These are phyloP conservation scores for Castanea mollissima DNA, from an alignment of 306 rosid genomes.

Conservation along the genomic window DNA sequence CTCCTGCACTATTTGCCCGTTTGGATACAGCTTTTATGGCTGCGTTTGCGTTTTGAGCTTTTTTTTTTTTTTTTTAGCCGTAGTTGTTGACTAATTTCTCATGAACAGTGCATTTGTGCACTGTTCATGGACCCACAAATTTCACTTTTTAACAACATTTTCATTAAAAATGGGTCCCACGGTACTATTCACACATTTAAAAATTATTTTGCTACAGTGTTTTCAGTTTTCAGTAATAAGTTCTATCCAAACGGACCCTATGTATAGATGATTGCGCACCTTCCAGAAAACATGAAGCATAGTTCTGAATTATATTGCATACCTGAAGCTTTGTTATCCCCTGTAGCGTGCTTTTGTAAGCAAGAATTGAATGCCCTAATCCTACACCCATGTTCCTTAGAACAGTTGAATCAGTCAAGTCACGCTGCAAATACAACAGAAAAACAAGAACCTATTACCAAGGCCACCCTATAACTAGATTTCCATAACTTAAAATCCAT, in stretches of 20 bases:
- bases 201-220: too few species aligned
- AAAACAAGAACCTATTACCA: constrained; percentile 1
- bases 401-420: constrained; percentile 96
- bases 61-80: too few species aligned
- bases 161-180: too few species aligned
- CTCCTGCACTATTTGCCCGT: background rate
- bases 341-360: constrained; percentile 79
- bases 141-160: too few species aligned
- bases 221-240: too few species aligned
- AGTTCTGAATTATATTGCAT: constrained; percentile 11
- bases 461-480: constrained; percentile 12
- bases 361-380: constrained; percentile 88
- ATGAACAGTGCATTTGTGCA: too few species aligned
- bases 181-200: too few species aligned
- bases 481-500: constrained; percentile 4
- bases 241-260: too few species aligned
- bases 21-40: too few species aligned
- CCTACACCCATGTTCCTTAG: constrained; percentile 88
- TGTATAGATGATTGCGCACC: background rate
- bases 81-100: too few species aligned
- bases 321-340: constrained; percentile 92
- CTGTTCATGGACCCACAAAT: too few species aligned
- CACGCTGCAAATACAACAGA: constrained; percentile 43
- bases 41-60: too few species aligned
- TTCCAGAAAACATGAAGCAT: background rate